Conservation (phyloP, 2,329 filamentous ascomycete species). For the Thielaviopsis musarum region DNA sequence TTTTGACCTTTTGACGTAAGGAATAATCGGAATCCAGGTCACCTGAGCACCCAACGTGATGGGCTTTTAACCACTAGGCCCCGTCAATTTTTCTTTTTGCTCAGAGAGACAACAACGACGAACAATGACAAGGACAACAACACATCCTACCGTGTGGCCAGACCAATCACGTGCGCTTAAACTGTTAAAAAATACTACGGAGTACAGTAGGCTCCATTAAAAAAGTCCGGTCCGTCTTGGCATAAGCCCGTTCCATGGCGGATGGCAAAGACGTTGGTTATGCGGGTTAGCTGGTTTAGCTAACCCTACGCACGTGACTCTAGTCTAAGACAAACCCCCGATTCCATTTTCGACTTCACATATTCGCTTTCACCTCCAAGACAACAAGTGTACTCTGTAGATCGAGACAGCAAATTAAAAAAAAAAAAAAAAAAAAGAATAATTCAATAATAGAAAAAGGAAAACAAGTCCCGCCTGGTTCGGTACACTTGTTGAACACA, state of each 20-base stretch:
- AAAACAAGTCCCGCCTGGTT: background rate
- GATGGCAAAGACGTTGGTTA: background rate
- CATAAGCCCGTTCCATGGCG: background rate
- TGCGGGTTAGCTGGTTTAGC: background rate
- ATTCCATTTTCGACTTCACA: background rate
- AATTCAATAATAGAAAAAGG: background rate
- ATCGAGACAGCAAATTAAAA: background rate
- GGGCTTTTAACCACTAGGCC: too few species aligned
- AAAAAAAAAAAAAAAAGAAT: background rate
- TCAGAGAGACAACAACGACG: too few species aligned
- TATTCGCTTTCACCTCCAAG: background rate
- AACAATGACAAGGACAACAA: too few species aligned
- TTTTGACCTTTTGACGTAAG: background rate
- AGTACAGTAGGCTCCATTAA: background rate
- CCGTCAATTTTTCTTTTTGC: too few species aligned
- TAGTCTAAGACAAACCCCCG: background rate
- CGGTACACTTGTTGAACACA: background rate
- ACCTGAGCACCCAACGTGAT: background rate
- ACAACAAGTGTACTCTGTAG: too few species aligned
- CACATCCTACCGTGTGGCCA: too few species aligned
- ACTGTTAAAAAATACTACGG: background rate
- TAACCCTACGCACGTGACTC: background rate
- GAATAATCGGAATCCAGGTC: background rate
- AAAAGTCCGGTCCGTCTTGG: background rate
- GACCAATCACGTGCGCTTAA: too few species aligned